phyloP scores from a whole-genome alignment of 2,329 filamentous ascomycete genomes.

The Colletotrichum phormii region DNA sequence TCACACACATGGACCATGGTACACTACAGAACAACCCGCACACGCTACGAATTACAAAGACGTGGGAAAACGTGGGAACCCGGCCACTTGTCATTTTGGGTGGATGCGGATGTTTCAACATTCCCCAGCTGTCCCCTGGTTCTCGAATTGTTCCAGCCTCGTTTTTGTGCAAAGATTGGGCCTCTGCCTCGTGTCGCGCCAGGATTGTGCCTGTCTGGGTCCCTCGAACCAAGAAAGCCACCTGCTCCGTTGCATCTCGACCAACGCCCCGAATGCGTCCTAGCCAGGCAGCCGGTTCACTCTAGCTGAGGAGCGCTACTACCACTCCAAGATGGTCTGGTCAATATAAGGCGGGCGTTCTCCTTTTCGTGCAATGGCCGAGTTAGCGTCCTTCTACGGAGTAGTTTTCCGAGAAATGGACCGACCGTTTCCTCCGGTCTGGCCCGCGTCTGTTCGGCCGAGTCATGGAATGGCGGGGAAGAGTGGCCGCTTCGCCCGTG shows the following conservation, averaged over 20 bases:
- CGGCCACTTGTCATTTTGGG: slow-evolving; percentile 23
- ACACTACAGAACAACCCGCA: background rate
- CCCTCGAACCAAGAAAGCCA: background rate
- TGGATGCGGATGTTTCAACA: slow-evolving; percentile 29
- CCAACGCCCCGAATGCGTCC: background rate
- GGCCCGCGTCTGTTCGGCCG: slow-evolving; percentile 16
- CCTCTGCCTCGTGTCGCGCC: slow-evolving; percentile 20
- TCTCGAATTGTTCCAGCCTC: slow-evolving; percentile 25
- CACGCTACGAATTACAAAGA: background rate
- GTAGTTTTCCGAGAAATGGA: background rate
- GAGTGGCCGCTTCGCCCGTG: background rate
- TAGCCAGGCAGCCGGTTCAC: background rate
- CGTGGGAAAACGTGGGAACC: slow-evolving; percentile 33
- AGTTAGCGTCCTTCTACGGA: background rate
- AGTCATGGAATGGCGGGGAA: slow-evolving; percentile 1
- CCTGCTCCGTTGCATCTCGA: background rate
- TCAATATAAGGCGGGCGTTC: background rate
- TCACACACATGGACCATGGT: background rate
- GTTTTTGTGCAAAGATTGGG: background rate
- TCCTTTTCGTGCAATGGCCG: background rate
- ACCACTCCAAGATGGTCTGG: background rate
- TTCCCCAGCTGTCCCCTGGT: slow-evolving; percentile 24
- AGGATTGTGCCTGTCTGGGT: slow-evolving; percentile 13
- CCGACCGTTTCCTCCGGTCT: slow-evolving; percentile 12
- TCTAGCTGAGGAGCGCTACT: background rate